Evolutionary conservation across 768 basidiomycete species (phyloP).

Genomic region (Aureoboletus auriporus): DNA sequence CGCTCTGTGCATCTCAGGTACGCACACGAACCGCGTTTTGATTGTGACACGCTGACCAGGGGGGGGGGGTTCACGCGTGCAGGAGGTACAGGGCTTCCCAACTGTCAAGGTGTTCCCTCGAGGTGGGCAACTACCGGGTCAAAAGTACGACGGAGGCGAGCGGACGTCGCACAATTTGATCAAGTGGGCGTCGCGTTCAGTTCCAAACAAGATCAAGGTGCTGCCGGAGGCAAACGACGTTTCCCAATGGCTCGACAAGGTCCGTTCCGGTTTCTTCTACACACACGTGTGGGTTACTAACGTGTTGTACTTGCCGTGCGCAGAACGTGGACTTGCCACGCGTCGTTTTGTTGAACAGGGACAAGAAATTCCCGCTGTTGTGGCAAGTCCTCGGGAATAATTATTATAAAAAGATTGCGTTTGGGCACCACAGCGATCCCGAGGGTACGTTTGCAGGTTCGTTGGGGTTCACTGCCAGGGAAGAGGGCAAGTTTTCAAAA

Average conservation of each 20-base stretch:
- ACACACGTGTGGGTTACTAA: neutral
- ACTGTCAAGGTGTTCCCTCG: slow-evolving; percentile 90
- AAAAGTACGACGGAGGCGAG: slow-evolving; percentile 64
- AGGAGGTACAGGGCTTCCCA: slow-evolving; percentile 87
- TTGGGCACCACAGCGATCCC: slow-evolving; percentile 63
- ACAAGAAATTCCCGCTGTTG: slow-evolving; percentile 69
- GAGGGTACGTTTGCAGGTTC: slow-evolving; percentile 54
- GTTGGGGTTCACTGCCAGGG: slow-evolving; percentile 56
- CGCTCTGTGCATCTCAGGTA: slow-evolving; percentile 76
- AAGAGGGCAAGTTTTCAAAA: slow-evolving; percentile 52
- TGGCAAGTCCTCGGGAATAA: slow-evolving; percentile 80
- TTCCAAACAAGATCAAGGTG: slow-evolving; percentile 69
- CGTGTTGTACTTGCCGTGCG: neutral
- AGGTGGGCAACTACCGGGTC: slow-evolving; percentile 57
- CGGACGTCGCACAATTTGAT: slow-evolving; percentile 70
- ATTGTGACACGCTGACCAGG: neutral
- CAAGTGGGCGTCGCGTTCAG: slow-evolving; percentile 68
- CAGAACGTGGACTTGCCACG: slow-evolving; percentile 45
- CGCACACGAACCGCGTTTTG: neutral
- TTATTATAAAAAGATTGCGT: slow-evolving; percentile 57
- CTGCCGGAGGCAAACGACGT: slow-evolving; percentile 56
- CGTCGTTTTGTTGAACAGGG: slow-evolving; percentile 69
- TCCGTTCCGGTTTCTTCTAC: slow-evolving; percentile 30
- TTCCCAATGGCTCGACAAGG: slow-evolving; percentile 64
- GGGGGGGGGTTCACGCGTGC: neutral